These are phyloP conservation scores for Plasmodium cynomolgi DNA, from an alignment of 169 alveolate species.

Conservation along the genomic window DNA sequence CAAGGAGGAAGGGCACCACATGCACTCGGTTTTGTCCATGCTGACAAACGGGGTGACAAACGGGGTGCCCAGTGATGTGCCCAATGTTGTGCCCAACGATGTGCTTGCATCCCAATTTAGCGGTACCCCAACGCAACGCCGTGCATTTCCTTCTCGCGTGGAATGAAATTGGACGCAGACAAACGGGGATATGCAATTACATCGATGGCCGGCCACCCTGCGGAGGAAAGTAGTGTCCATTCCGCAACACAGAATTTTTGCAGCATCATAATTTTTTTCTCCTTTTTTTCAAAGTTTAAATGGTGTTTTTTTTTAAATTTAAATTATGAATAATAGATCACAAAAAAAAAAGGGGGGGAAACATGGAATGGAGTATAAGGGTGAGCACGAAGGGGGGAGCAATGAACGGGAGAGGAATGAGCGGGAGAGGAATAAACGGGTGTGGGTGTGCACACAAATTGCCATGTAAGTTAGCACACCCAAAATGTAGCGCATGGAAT, in stretches of 20 bases:
- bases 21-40: neutral
- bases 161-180: neutral
- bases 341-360: neutral
- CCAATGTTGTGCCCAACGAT: too few species aligned
- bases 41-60: too few species aligned
- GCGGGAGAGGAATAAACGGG: too few species aligned
- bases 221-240: neutral
- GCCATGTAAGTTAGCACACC: neutral
- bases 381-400: neutral
- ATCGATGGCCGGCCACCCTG: neutral
- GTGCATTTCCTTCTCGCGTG: neutral
- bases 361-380: neutral
- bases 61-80: neutral
- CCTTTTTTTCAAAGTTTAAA: neutral
- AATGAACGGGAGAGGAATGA: too few species aligned
- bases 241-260: neutral
- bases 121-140: neutral
- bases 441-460: neutral
- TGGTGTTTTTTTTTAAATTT: neutral
- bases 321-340: neutral
- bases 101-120: neutral
- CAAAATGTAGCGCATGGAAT: neutral
- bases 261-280: neutral
- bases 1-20: too few species aligned
- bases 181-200: neutral